Evolutionary conservation across 2,329 filamentous ascomycete genomes (phyloP), one percentile per base, ranked within the genome.

Genomic region (Lasiodiplodia sp.): DNA sequence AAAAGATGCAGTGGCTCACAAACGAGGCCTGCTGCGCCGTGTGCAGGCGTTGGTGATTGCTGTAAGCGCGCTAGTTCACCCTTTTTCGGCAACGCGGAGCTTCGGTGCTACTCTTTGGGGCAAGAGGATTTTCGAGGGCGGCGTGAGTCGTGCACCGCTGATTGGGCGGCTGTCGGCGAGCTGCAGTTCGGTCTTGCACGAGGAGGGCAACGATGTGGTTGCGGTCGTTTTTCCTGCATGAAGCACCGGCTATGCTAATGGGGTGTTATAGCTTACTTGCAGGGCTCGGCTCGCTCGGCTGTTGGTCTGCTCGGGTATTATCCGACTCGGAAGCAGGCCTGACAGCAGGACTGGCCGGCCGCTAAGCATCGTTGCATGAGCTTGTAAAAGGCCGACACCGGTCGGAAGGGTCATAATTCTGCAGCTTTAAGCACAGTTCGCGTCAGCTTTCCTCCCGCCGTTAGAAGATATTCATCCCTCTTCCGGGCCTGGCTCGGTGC

Each of bases 51-150:
- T 37, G 28, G 47, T 40, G 44, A 47, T 47, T 31, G 60, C 60
- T 25, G 57, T 37, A 34, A 10, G 6, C 14, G 60, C 28, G 44
- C 44, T 31, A 51, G 25, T 28, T 34, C 23, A 25, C 11, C 11
- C 55, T 21, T 12, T 16, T 64, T 18, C 21, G 47, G 60, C n/a
- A 49, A 18, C 37, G 60, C 60, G 60, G 60, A 64, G 60, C 60
- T 38, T 16, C 60, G 60, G 31, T 14, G 60, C 28, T 64, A 25
- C 60, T 52, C 18, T 23, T 64, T 64, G 28, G 28, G 51, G 60
- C 60, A 64, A 64, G 60, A 64, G n/a, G 60, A 64, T 64, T 52
- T 25, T 53, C 60, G 21, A 64, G 60, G 21, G 44, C 44, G 60
- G 47, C 60, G 60, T n/a, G 51, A n/a, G 25, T 47, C n/a, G 60